Evolutionary conservation across 2,329 filamentous ascomycete species (phyloP).

Genomic region (Thermothelomyces thermophilus): DNA sequence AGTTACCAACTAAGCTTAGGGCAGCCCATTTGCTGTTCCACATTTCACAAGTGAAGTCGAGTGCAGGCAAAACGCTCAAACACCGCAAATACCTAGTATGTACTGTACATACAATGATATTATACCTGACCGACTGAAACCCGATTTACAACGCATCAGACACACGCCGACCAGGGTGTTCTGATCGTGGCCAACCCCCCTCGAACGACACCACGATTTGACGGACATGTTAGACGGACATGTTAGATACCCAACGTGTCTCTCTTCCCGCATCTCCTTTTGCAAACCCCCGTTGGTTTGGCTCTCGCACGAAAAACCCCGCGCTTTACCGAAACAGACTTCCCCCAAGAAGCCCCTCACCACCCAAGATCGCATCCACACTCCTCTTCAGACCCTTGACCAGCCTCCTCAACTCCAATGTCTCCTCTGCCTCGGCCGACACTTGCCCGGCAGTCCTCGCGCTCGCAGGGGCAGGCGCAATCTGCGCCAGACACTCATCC

Average conservation of each 20-base stretch:
- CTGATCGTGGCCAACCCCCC: neutral
- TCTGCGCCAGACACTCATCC: conserved; percentile 31
- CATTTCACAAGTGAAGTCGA: neutral
- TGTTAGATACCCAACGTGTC: conserved; percentile 6
- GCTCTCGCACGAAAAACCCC: too few relatives aligned
- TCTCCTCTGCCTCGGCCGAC: conserved; percentile 17
- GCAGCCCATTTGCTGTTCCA: neutral
- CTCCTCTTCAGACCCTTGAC: conserved; percentile 23
- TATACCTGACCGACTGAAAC: conserved; percentile 5
- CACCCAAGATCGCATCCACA: conserved; percentile 22
- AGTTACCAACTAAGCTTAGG: too few relatives aligned
- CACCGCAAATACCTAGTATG: neutral
- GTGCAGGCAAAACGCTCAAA: too few relatives aligned
- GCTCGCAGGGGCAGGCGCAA: conserved; percentile 2
- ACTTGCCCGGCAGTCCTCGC: neutral
- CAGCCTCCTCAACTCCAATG: conserved; percentile 20
- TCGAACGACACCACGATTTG: too few relatives aligned
- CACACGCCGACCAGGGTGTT: neutral
- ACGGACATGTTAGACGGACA: too few relatives aligned
- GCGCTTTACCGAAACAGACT: conserved; percentile 19
- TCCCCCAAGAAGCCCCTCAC: conserved; percentile 11
- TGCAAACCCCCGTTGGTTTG: too few relatives aligned
- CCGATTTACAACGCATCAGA: neutral
- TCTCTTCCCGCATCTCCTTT: too few relatives aligned
- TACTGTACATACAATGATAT: conserved; percentile 9